Conservation (phyloP, 352 stramenopile genomes). For the Pythium biforme region DNA sequence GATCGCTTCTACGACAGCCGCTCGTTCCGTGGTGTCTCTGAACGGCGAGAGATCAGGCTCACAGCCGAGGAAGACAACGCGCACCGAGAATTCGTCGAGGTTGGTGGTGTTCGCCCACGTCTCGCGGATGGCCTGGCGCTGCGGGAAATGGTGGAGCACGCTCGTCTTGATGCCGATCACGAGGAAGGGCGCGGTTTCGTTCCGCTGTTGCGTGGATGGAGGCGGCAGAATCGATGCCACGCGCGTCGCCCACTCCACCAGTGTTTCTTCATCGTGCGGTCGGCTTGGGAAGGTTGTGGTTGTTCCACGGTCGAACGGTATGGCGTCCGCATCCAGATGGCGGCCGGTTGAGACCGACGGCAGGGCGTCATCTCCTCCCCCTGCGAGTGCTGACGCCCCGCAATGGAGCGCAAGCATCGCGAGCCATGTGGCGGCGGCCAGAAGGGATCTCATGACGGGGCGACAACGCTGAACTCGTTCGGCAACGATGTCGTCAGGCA, state of each 20-base stretch:
- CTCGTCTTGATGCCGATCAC: conserved; percentile 54
- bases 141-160: conserved; percentile 31
- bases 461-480: too few species aligned
- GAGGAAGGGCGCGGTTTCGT: conserved; percentile 16
- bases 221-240: too few species aligned
- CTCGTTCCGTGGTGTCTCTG: neutral
- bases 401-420: too few species aligned
- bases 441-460: too few species aligned
- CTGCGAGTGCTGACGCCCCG: too few species aligned
- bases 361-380: too few species aligned
- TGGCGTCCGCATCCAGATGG: too few species aligned
- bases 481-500: too few species aligned
- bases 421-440: too few species aligned
- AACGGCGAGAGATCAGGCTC: conserved; percentile 8
- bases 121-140: conserved; percentile 24
- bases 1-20: neutral
- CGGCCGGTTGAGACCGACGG: too few species aligned
- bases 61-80: conserved; percentile 45
- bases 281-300: too few species aligned
- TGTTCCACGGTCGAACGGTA: too few species aligned
- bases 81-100: conserved; percentile 8
- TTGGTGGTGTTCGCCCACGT: conserved; percentile 30
- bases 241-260: neutral
- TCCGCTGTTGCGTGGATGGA: neutral
- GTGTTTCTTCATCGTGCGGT: neutral